These are phyloP conservation scores for Metschnikowia dekortorum DNA, from an alignment of 805 yeast genomes.

Conservation along the genomic window DNA sequence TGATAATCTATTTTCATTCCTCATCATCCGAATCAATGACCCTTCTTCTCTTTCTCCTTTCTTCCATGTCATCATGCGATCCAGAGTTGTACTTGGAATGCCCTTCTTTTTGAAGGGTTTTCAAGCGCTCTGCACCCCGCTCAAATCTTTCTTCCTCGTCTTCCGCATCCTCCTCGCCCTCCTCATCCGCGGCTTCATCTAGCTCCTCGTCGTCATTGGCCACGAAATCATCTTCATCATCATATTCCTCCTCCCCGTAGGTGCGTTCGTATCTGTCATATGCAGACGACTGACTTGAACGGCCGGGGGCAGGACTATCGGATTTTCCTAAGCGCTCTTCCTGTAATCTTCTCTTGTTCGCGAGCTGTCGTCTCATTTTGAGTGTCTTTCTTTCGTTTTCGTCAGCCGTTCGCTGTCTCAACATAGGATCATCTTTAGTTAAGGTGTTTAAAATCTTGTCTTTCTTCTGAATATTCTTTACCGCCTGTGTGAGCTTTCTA, in stretches of 20 bases:
- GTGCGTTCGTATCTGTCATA: constrained; percentile 37
- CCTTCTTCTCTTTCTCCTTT: constrained; percentile 41
- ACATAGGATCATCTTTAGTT: constrained; percentile 63
- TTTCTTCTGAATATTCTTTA: constrained; percentile 45
- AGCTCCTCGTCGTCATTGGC: constrained; percentile 42
- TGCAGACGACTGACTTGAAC: constrained; percentile 24
- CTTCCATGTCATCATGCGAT: constrained; percentile 29
- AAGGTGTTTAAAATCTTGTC: constrained; percentile 50
- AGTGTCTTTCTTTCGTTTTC: constrained; percentile 55
- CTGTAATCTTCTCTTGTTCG: constrained; percentile 52
- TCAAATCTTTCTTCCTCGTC: constrained; percentile 48
- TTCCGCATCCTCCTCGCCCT: constrained; percentile 41
- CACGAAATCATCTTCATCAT: constrained; percentile 41
- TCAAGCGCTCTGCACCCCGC: constrained; percentile 55
- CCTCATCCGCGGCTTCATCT: constrained; percentile 38
- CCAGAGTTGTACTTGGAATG: constrained; percentile 42
- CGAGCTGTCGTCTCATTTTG: constrained; percentile 62
- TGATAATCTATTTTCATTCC: constrained; percentile 24
- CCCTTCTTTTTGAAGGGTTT: constrained; percentile 52
- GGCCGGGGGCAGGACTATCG: constrained; percentile 27
- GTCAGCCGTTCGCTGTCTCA: constrained; percentile 62
- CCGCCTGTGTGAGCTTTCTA: constrained; percentile 68
- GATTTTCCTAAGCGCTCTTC: constrained; percentile 55
- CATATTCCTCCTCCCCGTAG: constrained; percentile 33
- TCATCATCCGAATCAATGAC: constrained; percentile 51